Evolutionary conservation across 352 stramenopile genomes (phyloP).

Genomic region (Lagenidium sp.): DNA sequence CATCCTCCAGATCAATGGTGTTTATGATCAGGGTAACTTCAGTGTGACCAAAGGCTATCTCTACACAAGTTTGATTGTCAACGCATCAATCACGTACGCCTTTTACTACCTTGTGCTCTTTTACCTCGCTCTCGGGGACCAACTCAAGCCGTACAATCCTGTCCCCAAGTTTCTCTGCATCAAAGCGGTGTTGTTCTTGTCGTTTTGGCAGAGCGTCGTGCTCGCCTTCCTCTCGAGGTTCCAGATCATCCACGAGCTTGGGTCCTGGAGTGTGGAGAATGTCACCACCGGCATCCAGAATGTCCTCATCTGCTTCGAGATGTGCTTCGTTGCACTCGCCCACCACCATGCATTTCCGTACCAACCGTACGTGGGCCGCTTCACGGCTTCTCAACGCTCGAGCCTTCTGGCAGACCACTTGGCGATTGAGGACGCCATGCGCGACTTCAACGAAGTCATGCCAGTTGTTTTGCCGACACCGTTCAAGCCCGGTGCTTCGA

Average conservation of each 20-base stretch:
- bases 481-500: conserved; percentile 67
- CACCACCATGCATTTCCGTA: conserved; percentile 96
- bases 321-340: conserved; percentile 95
- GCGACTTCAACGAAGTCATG: conserved; percentile 91
- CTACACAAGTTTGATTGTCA: conserved; percentile 91
- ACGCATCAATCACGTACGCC: conserved; percentile 94
- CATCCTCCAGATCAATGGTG: conserved; percentile 64
- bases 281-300: conserved; percentile 97
- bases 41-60: conserved; percentile 77
- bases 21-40: conserved; percentile 86
- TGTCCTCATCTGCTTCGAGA: conserved; percentile 98
- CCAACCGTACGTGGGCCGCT: conserved; percentile 61
- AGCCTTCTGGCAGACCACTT: conserved; percentile 90
- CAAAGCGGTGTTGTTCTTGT: conserved; percentile 98
- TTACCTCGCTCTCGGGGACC: conserved; percentile 89
- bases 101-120: conserved; percentile 98
- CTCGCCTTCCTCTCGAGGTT: conserved; percentile 86
- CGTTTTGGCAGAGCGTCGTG: conserved; percentile 97
- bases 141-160: conserved; percentile 91
- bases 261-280: conserved; percentile 91
- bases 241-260: conserved; percentile 87
- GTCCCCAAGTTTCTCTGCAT: conserved; percentile 98
- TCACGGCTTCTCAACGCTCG: conserved; percentile 34
- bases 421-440: conserved; percentile 89
- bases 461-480: conserved; percentile 70